Conservation (phyloP, 345 rosid genomes). For the Lepidium aucheri region DNA sequence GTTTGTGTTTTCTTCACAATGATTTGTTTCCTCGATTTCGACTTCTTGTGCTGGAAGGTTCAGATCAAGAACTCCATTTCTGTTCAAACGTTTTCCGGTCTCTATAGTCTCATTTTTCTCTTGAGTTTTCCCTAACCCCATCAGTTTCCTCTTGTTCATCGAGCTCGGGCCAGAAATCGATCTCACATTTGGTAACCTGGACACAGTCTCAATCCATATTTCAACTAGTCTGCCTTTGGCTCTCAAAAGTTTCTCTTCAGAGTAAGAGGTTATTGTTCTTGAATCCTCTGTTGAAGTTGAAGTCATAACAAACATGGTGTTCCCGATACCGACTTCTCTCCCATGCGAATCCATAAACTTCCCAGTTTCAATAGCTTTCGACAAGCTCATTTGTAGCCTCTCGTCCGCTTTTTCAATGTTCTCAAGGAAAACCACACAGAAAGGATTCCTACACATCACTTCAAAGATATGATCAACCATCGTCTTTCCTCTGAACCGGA, state of each 20-base stretch:
- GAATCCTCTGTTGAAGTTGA: slow-evolving; percentile 25
- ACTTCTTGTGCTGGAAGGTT: slow-evolving; percentile 60
- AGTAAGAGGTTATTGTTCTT: slow-evolving; percentile 13
- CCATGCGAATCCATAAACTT: slow-evolving; percentile 60
- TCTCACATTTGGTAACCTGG: neutral
- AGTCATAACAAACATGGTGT: slow-evolving; percentile 50
- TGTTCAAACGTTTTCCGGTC: slow-evolving; percentile 37
- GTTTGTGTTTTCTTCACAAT: slow-evolving; percentile 26
- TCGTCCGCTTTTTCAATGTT: slow-evolving; percentile 63
- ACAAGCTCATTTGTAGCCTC: slow-evolving; percentile 39
- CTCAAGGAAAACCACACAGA: slow-evolving; percentile 60
- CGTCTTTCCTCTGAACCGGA: slow-evolving; percentile 54
- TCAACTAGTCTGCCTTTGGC: slow-evolving; percentile 42
- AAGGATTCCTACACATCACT: slow-evolving; percentile 52
- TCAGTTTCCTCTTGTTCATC: slow-evolving; percentile 47
- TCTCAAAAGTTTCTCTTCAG: slow-evolving; percentile 43
- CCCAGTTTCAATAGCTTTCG: slow-evolving; percentile 45
- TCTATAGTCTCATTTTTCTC: slow-evolving; percentile 26
- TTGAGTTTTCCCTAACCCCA: slow-evolving; percentile 19
- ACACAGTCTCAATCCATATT: slow-evolving; percentile 35
- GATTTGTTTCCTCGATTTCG: slow-evolving; percentile 23
- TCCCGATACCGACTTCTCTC: slow-evolving; percentile 49
- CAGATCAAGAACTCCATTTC: slow-evolving; percentile 44
- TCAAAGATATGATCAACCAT: slow-evolving; percentile 52
- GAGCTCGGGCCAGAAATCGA: neutral